phyloP scores from a whole-genome alignment of 2,329 filamentous ascomycete species.

The Acrocalymma vagum region DNA sequence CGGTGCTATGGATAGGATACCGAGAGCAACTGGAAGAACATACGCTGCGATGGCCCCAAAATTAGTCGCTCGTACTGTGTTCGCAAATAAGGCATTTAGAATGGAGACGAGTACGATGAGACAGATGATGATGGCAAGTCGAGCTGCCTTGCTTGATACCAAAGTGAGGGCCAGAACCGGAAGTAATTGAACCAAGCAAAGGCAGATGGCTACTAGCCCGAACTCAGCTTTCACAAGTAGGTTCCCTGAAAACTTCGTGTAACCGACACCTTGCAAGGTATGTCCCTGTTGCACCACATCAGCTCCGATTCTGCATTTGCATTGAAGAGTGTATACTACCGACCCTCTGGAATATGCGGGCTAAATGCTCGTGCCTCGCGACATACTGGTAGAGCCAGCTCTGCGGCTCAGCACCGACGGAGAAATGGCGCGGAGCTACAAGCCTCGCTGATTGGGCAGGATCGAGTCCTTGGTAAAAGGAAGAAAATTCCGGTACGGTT shows the following conservation, averaged over 20 bases:
- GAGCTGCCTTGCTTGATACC: slow-evolving; percentile 3
- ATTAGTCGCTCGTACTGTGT: slow-evolving; percentile 12
- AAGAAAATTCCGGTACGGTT: no score
- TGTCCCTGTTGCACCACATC: no score
- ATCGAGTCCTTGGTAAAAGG: no score
- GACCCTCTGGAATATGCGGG: slow-evolving; percentile 4
- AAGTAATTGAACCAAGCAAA: slow-evolving; percentile 12
- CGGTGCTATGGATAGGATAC: no score
- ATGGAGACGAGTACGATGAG: slow-evolving; percentile 10
- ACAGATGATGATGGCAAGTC: slow-evolving; percentile 7
- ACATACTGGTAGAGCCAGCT: slow-evolving; percentile 9
- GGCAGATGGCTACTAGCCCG: slow-evolving; percentile 5
- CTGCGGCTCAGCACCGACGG: slow-evolving; percentile 1
- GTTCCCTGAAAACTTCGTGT: slow-evolving; percentile 4
- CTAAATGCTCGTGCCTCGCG: slow-evolving; percentile 2
- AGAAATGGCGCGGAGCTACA: neutral
- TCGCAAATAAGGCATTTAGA: slow-evolving; percentile 10
- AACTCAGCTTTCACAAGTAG: slow-evolving; percentile 10
- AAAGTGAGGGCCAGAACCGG: slow-evolving; percentile 12
- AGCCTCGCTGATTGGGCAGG: no score
- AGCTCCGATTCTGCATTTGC: no score
- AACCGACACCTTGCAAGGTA: no score
- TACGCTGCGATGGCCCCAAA: slow-evolving; percentile 17
- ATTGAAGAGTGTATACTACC: no score
- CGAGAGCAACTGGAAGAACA: neutral